These are phyloP conservation scores for Daphne laureola DNA, from an alignment of 441 rosid species.

Conservation along the genomic window DNA sequence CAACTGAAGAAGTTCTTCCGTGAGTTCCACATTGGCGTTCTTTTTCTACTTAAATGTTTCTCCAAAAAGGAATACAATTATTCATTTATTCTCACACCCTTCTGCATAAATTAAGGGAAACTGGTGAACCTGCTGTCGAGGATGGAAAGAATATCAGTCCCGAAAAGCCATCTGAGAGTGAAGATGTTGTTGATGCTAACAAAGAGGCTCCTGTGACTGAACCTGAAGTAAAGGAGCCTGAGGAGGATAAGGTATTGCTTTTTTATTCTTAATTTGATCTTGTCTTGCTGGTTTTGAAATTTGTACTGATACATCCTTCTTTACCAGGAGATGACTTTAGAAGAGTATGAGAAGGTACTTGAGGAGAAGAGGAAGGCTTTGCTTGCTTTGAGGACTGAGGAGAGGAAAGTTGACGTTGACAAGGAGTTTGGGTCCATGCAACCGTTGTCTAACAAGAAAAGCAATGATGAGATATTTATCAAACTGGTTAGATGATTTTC, in stretches of 20 bases:
- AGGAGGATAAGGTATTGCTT: constrained; percentile 60
- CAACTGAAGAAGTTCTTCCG: constrained; percentile 63
- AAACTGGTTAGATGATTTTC: constrained; percentile 50
- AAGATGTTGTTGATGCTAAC: constrained; percentile 47
- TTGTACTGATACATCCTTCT: neutral
- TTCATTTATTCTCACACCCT: constrained; percentile 7
- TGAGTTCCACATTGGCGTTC: constrained; percentile 26
- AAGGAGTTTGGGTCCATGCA: constrained; percentile 76
- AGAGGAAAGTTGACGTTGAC: constrained; percentile 61
- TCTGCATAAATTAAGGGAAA: constrained; percentile 38
- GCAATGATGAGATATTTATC: constrained; percentile 65
- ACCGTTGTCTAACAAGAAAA: constrained; percentile 79
- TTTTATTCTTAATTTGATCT: neutral
- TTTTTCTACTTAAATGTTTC: neutral
- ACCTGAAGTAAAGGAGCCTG: constrained; percentile 68
- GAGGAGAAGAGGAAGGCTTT: constrained; percentile 83
- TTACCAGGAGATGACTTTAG: constrained; percentile 73
- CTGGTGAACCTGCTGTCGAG: constrained; percentile 51
- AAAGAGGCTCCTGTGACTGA: constrained; percentile 47
- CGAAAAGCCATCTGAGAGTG: constrained; percentile 67
- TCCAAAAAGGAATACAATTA: neutral
- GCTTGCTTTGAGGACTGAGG: constrained; percentile 55
- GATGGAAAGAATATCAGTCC: constrained; percentile 39
- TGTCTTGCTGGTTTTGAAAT: neutral
- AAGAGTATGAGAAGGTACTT: constrained; percentile 80